A percentile compares a stretch with the other conserved stretches of the same genome.
Conservation (phyloP, 78 protist genomes). For the Cavenderia fasciculata region DNA sequence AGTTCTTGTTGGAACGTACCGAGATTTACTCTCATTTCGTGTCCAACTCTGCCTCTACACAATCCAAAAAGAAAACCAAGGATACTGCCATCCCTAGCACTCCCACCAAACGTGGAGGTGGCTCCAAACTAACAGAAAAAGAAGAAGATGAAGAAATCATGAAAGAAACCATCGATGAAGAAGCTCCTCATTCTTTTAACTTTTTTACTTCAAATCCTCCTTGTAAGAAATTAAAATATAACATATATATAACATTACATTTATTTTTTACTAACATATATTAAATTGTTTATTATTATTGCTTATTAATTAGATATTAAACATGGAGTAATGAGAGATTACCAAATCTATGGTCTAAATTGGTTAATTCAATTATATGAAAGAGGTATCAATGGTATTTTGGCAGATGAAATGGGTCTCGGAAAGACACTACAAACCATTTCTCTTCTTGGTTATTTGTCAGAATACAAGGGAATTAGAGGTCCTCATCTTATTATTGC, state of each 20-base stretch:
- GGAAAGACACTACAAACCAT: conserved; percentile 96
- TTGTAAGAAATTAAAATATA: neutral
- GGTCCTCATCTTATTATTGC: conserved; percentile 95
- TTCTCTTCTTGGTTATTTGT: conserved; percentile 90
- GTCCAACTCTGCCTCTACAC: conserved; percentile 18
- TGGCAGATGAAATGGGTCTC: conserved; percentile 96
- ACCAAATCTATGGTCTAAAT: conserved; percentile 96
- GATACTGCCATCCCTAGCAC: neutral
- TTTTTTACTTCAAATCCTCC: conserved; percentile 72
- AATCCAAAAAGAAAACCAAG: neutral
- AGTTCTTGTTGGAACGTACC: conserved; percentile 74
- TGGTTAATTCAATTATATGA: conserved; percentile 93
- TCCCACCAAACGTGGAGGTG: conserved; percentile 59
- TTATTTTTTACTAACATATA: no score
- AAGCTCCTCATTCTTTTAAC: conserved; percentile 61
- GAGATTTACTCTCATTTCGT: conserved; percentile 58
- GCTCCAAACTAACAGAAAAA: conserved; percentile 45
- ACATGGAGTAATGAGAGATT: conserved; percentile 90
- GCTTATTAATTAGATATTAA: conserved; percentile 36
- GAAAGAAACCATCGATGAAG: conserved; percentile 59
- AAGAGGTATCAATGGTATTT: conserved; percentile 95
- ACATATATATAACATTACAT: neutral
- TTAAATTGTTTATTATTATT: neutral
- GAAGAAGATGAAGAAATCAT: conserved; percentile 78
- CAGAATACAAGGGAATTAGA: conserved; percentile 40